These are phyloP conservation scores for Fusarium virguliforme DNA, from an alignment of 2,329 filamentous ascomycete genomes.

Conservation along the genomic window DNA sequence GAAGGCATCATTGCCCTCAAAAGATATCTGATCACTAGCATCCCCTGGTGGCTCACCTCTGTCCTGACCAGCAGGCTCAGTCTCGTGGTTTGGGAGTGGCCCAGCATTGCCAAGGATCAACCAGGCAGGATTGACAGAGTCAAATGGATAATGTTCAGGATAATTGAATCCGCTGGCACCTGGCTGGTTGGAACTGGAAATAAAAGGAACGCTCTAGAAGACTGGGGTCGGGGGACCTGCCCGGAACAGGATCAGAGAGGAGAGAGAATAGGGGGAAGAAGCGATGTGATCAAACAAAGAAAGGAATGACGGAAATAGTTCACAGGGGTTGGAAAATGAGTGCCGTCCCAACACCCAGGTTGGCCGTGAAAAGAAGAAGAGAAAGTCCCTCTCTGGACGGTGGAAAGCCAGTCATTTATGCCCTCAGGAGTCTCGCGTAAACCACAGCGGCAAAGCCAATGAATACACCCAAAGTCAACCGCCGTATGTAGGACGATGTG, in stretches of 20 bases:
- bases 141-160: neutral
- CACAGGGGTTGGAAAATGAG: constrained; percentile 2
- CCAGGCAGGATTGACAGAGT: constrained; percentile 11
- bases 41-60: neutral
- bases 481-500: neutral
- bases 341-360: constrained; percentile 10
- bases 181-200: constrained; percentile 9
- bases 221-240: constrained; percentile 6
- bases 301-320: constrained; percentile 2
- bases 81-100: constrained; percentile 7
- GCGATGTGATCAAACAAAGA: constrained; percentile 4
- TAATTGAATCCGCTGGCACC: neutral
- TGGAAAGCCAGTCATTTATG: neutral
- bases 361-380: neutral
- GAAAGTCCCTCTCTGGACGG: neutral
- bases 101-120: constrained; percentile 11
- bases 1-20: constrained; percentile 2
- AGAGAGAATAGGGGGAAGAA: neutral
- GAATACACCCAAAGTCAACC: neutral
- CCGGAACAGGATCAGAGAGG: constrained; percentile 6
- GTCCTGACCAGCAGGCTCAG: constrained; percentile 9
- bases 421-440: neutral
- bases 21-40: neutral
- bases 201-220: constrained; percentile 10
- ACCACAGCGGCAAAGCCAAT: neutral